Evolutionary conservation across 768 basidiomycete genomes (phyloP), one percentile per base, ranked within the genome.

Genomic region (Pleurotus platypus): DNA sequence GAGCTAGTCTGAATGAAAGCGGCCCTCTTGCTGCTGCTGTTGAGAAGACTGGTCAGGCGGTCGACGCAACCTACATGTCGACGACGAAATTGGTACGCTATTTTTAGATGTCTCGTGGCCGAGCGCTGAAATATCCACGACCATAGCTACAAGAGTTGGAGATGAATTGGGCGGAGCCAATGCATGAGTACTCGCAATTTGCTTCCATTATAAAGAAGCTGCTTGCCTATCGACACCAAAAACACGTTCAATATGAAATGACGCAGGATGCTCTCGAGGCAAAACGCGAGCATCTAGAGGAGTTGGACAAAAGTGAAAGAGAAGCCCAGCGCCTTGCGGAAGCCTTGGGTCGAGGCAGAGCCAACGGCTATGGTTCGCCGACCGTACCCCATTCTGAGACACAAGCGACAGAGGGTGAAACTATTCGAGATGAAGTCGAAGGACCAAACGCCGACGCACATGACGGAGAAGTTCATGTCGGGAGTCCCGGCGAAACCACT

Each of bases 161-260:
- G 69, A 86, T 93, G 69, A 89, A 87, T 65, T 97, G 93, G 83
- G 92, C 93, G 26, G 97, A 99, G 67, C 97, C 97, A 6, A 73
- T 98, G 49, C 92, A 96, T 63, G 95, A 98, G 68, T 98, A 98
- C 71, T 75, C 87, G 55, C 97, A 98, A 70, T 99, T 98, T 68
- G 92, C 91, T 11, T 77, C 80, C 16, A 95, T 98, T 66, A 98
- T 99, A 75, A 95, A 93, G 79, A 90, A 90, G 66, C 76, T 98
- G 35, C 85, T 99, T 47, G 85, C 86, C 0, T 99, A 95, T 73
- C 90, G 97, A 43, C 96, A 98, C 68, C 94, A 95, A 73, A 98
- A 98, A 72, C 94, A 99, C 61, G 90, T 94, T 6, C 97, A 99
- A 69, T 95, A 89, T 66, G 97, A 99, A 72, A 90, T 97, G 83